Base-by-base conservation (phyloP, 805 yeast genomes). In the Myxozyma neotropica region DNA sequence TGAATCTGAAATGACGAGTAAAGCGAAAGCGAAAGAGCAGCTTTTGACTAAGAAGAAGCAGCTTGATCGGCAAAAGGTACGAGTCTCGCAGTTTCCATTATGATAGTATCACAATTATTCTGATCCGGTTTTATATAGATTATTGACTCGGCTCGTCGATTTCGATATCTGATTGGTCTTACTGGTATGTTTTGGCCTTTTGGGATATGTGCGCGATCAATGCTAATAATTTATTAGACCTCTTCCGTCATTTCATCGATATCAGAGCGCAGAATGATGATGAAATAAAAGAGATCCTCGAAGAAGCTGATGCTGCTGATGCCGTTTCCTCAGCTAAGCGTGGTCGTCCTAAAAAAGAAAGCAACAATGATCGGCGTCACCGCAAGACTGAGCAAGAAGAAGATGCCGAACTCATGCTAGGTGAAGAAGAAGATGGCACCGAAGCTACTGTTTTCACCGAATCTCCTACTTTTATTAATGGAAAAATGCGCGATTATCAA, bases 321-420 rank as follows among this genome's bases (percentile, higher is more conserved):
- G 55, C 53, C 27, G 31, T 38, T n/a, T 59, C 70, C 8, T 19
- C 39, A 61, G 29, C 66, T 61, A 59, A 64, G 57, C 52, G 70
- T 57, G 59, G 59, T 5, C 45, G 49, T 52, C 53, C 64, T 60
- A 56, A 56, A 64, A 66, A 53, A 56, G 59, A 64, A 4, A 27
- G 66, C 59, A 46, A 65, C 52, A 67, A 58, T 26, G 73, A 70
- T 40, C 76, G 77, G 27, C 85, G 94, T 50, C 84, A 88, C 55
- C 81, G 97, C 65, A 94, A 92, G 70, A 85, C 96, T 0, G 98
- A 94, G 74, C 87, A 89, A 73, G 97, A 93, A 73, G 99, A 93
- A 74, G 98, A 93, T 72, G 95, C 90, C 1, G 97, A 93, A 72
- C 79, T 93, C 58, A 80, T 93, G 69, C 83, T 85, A 57, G 96